phyloP scores from a whole-genome alignment of 441 rosid species.

The Flueggea neowawraea region DNA sequence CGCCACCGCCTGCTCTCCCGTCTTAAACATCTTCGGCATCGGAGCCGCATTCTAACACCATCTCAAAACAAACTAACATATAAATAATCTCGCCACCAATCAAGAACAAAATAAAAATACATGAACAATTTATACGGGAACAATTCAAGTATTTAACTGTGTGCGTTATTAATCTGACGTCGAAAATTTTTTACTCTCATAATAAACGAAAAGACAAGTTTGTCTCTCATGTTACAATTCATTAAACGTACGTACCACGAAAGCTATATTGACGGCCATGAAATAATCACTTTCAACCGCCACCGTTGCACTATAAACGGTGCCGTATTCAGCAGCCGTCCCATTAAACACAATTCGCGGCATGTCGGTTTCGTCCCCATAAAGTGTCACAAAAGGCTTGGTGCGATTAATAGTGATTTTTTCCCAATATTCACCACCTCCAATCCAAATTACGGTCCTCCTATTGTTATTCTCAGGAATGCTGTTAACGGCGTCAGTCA shows the following conservation, averaged over 20 bases:
- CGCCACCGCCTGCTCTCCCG: conserved; percentile 48
- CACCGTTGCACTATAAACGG: conserved; percentile 41
- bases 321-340: conserved; percentile 32
- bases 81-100: no score
- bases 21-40: conserved; percentile 22
- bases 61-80: no score
- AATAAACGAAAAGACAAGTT: no score
- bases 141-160: no score
- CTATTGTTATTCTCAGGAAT: conserved; percentile 24
- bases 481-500: conserved; percentile 32
- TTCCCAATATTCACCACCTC: conserved; percentile 32
- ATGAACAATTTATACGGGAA: no score
- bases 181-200: no score
- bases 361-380: no score
- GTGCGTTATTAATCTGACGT: no score
- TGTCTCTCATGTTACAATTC: background rate
- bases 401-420: conserved; percentile 28
- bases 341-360: conserved; percentile 33
- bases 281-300: conserved; percentile 38
- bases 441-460: conserved; percentile 31
- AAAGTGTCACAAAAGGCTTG: conserved; percentile 32
- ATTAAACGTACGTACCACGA: conserved; percentile 22
- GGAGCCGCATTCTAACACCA: conserved; percentile 44
- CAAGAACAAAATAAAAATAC: no score
- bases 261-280: conserved; percentile 30